Conservation (phyloP, 202 grass and related monocot species). For the Dendrocalamus latiflorus region DNA sequence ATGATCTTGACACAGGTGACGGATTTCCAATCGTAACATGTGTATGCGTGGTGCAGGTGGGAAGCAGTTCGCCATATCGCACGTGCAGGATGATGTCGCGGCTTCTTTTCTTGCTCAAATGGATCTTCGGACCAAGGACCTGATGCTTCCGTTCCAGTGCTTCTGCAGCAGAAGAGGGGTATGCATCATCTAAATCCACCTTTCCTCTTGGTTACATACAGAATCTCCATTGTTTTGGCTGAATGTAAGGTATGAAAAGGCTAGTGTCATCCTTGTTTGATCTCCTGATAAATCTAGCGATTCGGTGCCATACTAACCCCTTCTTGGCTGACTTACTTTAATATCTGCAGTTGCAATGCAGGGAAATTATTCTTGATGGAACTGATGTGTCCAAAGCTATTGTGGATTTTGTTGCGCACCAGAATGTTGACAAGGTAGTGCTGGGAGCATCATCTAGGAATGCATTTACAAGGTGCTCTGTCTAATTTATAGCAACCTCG, state of each 20-base stretch:
- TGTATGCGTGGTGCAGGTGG: constrained; percentile 23
- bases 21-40: not conserved
- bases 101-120: constrained; percentile 39
- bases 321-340: constrained; percentile 40
- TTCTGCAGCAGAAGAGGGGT: constrained; percentile 91
- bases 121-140: constrained; percentile 71
- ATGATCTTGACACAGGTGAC: not conserved
- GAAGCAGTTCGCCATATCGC: constrained; percentile 47
- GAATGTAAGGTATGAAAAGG: not conserved
- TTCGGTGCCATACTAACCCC: not conserved
- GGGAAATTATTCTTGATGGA: constrained; percentile 74
- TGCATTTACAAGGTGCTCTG: too few relatives aligned
- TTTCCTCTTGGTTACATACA: not conserved
- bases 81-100: constrained; percentile 58
- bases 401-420: constrained; percentile 53
- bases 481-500: too few relatives aligned
- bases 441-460: too few relatives aligned
- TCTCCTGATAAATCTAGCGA: not conserved
- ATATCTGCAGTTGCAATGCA: constrained; percentile 74
- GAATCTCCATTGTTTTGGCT: not conserved
- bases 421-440: too few relatives aligned
- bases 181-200: not conserved
- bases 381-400: constrained; percentile 66
- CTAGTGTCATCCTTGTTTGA: too few relatives aligned
- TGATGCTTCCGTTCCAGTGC: constrained; percentile 79